Evolutionary conservation across 345 rosid species (phyloP), one percentile per base, ranked within the genome.

Genomic region (Lepidium africanum): DNA sequence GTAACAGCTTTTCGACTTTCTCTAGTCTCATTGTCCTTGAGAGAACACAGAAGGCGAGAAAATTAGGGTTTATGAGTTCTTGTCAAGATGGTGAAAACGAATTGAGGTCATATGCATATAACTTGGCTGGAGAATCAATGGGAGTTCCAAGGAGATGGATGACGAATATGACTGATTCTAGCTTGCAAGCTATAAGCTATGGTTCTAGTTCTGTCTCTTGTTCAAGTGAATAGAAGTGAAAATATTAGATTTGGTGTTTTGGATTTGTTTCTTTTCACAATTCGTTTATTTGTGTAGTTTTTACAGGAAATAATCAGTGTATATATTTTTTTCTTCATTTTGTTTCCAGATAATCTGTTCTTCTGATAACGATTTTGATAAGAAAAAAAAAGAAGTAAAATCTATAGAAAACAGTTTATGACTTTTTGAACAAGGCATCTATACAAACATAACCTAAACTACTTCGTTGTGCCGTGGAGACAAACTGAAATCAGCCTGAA

Each of bases 1-100:
- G 99, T 9, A 94, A 94, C 72, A 94, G 96, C 67, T 91, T 87
- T 62, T 94, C 99, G 10, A 94, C 99, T 2, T 94, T 94, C 79
- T 91, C 99, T 6, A 87, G 96, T 80, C 96, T 94, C 23, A 71
- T 94, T 38, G 95, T 75, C 49, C 96, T 94, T 11, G 96, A 87
- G 50, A 84, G 99, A 73, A 89, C 99, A 5, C 99, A 94, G 57
- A 91, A 80, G 79, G 82, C 79, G 70, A 76, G 78, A 13, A 78
- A 78, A 40, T 82, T 74, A 81, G 99, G 99, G 4, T n/a, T 80
- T 15, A 47, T 69, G 49, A 85, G 81, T 67, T 78, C 78, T 0
- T 94, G 97, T 10, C 76, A 79, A 14, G 70, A 68, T 47, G 74
- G 78, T 39, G 82, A 79, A 53, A 79, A 76, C 7, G 75, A 77